Percentiles rank a stretch among this genome's conserved stretches.
Conservation (phyloP, 2,329 filamentous ascomycete species). For the Polychaeton citri region DNA sequence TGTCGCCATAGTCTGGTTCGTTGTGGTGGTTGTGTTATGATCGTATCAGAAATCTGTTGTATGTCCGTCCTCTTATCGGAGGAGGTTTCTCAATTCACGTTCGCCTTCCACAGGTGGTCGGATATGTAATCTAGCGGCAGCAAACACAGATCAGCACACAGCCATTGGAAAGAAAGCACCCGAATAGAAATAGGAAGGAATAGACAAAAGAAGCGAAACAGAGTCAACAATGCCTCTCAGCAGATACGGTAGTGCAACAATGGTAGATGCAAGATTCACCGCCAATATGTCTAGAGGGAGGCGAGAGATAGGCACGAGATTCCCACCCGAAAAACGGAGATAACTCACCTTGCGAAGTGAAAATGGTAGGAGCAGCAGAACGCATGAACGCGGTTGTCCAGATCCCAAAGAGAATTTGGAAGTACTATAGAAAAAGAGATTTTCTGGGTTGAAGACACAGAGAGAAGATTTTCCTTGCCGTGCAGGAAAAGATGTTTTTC, state of each 20-base stretch:
- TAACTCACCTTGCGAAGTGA: conserved; percentile 40
- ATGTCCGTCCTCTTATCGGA: conserved; percentile 9
- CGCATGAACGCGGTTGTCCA: conserved; percentile 24
- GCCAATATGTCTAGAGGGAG: background rate
- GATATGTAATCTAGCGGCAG: conserved; percentile 47
- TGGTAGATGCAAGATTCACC: background rate
- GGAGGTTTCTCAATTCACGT: conserved; percentile 40
- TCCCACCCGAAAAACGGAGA: too few species aligned
- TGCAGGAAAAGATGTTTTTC: too few species aligned
- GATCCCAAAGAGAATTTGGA: background rate
- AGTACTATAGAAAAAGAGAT: background rate
- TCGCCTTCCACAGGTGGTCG: conserved; percentile 58
- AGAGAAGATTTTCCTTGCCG: too few species aligned
- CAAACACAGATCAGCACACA: background rate
- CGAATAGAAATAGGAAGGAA: too few species aligned
- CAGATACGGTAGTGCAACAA: too few species aligned
- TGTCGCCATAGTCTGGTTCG: conserved; percentile 18
- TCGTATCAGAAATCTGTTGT: too few species aligned
- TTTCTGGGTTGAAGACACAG: too few species aligned
- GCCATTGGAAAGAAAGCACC: too few species aligned
- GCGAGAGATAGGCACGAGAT: too few species aligned
- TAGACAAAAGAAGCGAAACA: too few species aligned
- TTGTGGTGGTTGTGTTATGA: conserved; percentile 9
- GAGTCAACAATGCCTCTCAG: too few species aligned
- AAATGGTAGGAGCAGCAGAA: conserved; percentile 34